Evolutionary conservation across 1,284 basidiomycete species (phyloP), one percentile per base, ranked within the genome.

Genomic region (Neolentinus lepideus): DNA sequence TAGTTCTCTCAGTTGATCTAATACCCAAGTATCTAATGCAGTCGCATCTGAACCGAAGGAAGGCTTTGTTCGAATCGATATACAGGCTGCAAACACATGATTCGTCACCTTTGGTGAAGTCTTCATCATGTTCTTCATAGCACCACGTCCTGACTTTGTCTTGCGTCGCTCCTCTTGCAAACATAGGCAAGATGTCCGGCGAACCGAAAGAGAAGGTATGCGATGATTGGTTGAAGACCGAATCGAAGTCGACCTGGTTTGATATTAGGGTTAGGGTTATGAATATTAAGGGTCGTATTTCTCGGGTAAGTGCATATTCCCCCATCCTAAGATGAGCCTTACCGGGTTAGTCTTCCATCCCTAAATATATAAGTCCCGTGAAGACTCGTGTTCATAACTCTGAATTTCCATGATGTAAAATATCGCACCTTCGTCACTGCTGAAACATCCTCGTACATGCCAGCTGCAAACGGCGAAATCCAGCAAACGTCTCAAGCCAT

Each of bases 371-470:
- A 31, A 48, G 16, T 43, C 59, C 50, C 38, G 19, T 43, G n/a
- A n/a, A 43, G 3, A 3, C 38, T 43, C 19, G 4, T 26, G n/a
- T n/a, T n/a, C n/a, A n/a, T n/a, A n/a, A n/a, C n/a, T n/a, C n/a
- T n/a, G n/a, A n/a, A n/a, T n/a, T 24, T 11, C 21, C 21, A 43
- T 22, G 38, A 45, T 8, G 46, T 45, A 16, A 52, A 25, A 22
- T n/a, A 22, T 58, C 74, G 61, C 70, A 85, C 84, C 83, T 87
- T 90, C 59, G 88, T 93, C 27, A 95, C 92, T 12, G 92, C 92
- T 3, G 89, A 92, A 3, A 93, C 91, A 63, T 95, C 92, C 69
- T 95, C 93, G 66, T 95, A 94, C 90, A 94, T 93, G 8, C 92
- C 92, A 35, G 80, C 85, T 87, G 51, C 33, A 10, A 24, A 33